Percentiles rank a stretch among this genome's conserved stretches.
These are phyloP conservation scores for Fraxinus anomala DNA, from an alignment of 257 asterid species.

Conservation along the genomic window DNA sequence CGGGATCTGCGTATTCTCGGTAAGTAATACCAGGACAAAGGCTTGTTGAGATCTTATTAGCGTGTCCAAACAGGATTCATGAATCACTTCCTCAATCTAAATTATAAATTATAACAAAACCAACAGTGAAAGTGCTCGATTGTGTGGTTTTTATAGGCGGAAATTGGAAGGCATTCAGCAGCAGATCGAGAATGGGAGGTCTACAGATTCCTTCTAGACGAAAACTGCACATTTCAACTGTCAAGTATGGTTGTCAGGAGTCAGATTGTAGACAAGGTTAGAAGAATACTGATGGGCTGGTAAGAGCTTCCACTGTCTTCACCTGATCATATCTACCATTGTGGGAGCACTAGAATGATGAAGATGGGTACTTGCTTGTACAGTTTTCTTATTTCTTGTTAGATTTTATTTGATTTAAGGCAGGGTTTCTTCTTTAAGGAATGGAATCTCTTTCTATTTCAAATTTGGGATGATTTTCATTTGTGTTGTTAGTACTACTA, in stretches of 20 bases:
- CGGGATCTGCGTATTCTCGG: slow-evolving; percentile 76
- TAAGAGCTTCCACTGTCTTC: slow-evolving; percentile 39
- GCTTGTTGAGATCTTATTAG: not conserved
- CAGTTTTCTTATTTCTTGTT: not conserved
- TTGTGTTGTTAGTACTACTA: not conserved
- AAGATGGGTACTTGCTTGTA: slow-evolving; percentile 19
- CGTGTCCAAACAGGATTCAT: not conserved
- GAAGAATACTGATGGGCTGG: slow-evolving; percentile 88
- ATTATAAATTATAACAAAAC: slow-evolving; percentile 12
- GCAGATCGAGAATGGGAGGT: slow-evolving; percentile 82
- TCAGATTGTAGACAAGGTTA: slow-evolving; percentile 73
- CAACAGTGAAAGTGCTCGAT: not conserved
- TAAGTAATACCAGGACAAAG: slow-evolving; percentile 31
- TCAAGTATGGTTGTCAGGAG: slow-evolving; percentile 47
- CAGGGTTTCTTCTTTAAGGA: not conserved
- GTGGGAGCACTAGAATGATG: not conserved
- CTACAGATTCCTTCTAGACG: slow-evolving; percentile 76
- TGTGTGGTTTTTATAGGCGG: slow-evolving; percentile 54
- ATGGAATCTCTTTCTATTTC: not conserved
- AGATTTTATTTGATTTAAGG: not conserved
- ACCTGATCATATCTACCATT: not conserved
- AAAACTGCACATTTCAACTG: slow-evolving; percentile 52
- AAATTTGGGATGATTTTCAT: not conserved
- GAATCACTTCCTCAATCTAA: not conserved
- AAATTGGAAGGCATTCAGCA: slow-evolving; percentile 71